phyloP scores from a whole-genome alignment of 2,329 filamentous ascomycete species.

The Thielaviopsis populi region DNA sequence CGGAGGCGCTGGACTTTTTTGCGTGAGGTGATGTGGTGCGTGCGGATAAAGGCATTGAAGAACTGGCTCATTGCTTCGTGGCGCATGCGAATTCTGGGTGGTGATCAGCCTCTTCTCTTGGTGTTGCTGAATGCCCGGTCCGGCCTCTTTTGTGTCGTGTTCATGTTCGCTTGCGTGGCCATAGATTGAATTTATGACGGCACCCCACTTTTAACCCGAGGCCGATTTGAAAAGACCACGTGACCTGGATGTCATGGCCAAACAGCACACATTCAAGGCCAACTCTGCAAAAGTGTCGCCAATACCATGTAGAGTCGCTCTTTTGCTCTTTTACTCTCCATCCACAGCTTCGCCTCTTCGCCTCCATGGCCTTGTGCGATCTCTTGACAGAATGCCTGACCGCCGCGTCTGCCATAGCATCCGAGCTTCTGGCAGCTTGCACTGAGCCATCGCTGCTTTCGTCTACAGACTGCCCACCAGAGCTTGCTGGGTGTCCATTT shows the following conservation, averaged over 20 bases:
- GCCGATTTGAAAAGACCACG: not conserved
- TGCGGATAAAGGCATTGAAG: constrained; percentile 50
- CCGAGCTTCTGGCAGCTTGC: constrained; percentile 5
- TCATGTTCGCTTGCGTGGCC: not conserved
- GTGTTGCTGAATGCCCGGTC: not conserved
- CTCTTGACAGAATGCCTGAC: constrained; percentile 1
- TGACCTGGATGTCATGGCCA: not conserved
- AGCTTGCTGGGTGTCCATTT: constrained; percentile 11
- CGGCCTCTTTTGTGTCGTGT: not conserved
- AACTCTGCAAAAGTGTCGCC: too few species aligned
- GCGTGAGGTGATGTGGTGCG: constrained; percentile 67
- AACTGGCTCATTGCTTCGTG: not conserved
- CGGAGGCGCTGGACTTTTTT: constrained; percentile 50
- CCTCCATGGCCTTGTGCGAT: not conserved
- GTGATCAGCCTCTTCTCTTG: too few species aligned
- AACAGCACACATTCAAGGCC: not conserved
- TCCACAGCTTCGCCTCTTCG: too few species aligned
- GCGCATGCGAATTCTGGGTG: too few species aligned
- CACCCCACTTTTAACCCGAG: not conserved
- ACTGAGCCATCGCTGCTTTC: constrained; percentile 4
- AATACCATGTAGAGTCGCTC: not conserved
- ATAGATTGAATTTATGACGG: not conserved
- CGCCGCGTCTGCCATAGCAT: constrained; percentile 2
- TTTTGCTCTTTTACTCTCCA: too few species aligned
- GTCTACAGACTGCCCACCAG: constrained; percentile 2